Evolutionary conservation across 345 rosid species (phyloP).

Genomic region (Eucalyptus brandiana): DNA sequence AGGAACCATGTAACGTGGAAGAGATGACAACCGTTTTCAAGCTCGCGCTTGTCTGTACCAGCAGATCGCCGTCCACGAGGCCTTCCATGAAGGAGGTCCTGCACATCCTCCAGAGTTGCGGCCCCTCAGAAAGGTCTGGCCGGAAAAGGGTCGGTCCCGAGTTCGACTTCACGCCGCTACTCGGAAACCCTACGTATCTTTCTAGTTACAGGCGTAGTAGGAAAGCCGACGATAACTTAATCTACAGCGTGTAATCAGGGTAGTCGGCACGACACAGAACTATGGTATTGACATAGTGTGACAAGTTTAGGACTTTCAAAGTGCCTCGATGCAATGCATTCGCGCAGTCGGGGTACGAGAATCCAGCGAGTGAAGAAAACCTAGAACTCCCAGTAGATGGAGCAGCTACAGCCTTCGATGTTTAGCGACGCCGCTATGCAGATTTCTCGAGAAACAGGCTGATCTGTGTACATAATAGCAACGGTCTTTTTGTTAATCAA

Average conservation of each 20-base stretch:
- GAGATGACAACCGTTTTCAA: slow-evolving; percentile 55
- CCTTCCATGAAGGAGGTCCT: slow-evolving; percentile 82
- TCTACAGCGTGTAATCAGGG: neutral
- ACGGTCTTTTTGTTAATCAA: neutral
- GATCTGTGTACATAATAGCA: neutral
- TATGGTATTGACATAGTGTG: neutral
- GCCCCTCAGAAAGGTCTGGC: neutral
- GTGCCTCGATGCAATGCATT: neutral
- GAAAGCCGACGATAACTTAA: neutral
- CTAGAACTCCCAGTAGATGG: neutral
- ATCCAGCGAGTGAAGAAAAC: neutral
- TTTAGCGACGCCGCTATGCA: neutral
- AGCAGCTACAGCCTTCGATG: neutral
- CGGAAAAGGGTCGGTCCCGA: slow-evolving; percentile 12
- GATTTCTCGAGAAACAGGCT: neutral
- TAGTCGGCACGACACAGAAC: neutral
- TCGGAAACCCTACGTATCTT: slow-evolving; percentile 15
- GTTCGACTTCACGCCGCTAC: slow-evolving; percentile 25
- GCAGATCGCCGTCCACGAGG: slow-evolving; percentile 33
- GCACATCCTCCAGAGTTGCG: slow-evolving; percentile 33
- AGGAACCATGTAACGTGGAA: slow-evolving; percentile 22
- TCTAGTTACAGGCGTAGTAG: slow-evolving; percentile 3
- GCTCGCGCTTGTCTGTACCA: slow-evolving; percentile 62
- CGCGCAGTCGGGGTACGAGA: neutral
- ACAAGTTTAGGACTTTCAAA: neutral